phyloP scores from a whole-genome alignment of 2,329 filamentous ascomycete genomes.

The Cytospora schulzeri region DNA sequence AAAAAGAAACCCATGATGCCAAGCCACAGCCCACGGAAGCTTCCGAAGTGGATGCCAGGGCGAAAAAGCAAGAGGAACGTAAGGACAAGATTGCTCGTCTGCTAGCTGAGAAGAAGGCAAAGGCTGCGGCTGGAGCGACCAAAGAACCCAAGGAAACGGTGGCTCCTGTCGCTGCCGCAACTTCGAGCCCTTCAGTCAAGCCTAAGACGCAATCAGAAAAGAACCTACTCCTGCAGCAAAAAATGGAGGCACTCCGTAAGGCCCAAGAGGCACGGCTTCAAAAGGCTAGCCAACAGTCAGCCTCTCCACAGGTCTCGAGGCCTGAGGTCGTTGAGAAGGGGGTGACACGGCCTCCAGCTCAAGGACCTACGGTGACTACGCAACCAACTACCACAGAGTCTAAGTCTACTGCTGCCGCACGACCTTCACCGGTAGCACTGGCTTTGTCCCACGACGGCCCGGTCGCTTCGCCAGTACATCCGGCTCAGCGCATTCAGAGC shows the following conservation, averaged over 20 bases:
- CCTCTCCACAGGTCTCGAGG: constrained; percentile 16
- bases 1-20: constrained; percentile 4
- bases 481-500: neutral
- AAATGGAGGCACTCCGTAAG: constrained; percentile 72
- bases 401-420: neutral
- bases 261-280: constrained; percentile 49
- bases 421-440: neutral
- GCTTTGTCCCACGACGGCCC: neutral
- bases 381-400: constrained; percentile 11
- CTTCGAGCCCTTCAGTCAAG: constrained; percentile 25
- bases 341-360: neutral
- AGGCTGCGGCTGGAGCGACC: constrained; percentile 36
- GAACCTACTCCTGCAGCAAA: constrained; percentile 72
- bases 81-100: constrained; percentile 78
- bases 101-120: constrained; percentile 71
- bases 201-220: constrained; percentile 66
- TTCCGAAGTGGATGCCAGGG: constrained; percentile 25
- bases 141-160: constrained; percentile 24
- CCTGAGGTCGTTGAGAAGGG: constrained; percentile 1
- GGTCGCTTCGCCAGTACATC: neutral
- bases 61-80: constrained; percentile 59
- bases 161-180: constrained; percentile 14
- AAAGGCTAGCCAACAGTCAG: constrained; percentile 36
- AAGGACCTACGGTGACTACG: constrained; percentile 2
- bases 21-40: constrained; percentile 1